Base-by-base conservation (phyloP, 106 monocot species). In the Apostasia shenzhenica region DNA sequence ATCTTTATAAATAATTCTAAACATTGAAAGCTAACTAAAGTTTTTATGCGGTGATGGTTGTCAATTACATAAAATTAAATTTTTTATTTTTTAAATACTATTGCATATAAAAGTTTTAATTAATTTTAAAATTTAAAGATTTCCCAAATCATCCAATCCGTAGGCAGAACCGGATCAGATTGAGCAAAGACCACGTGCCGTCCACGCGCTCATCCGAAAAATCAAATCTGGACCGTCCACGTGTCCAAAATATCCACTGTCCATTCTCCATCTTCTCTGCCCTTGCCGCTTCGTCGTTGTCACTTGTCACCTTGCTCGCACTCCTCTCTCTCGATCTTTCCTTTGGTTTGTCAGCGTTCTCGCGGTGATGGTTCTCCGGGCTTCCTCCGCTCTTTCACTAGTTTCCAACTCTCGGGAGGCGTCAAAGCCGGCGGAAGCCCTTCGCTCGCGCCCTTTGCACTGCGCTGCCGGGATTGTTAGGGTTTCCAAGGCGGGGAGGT, bases 201-300 rank as follows among this genome's bases (percentile, higher is more conserved):
- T 51, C 72, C 85, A 86, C 85, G 73, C 85, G 85, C 85, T 26
- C 47, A 57, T 48, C 67, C 49, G 37, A 13, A 68, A 45, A 62
- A 77, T 81, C 67, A 45, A 62, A 77, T 81, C 67, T 44, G 0
- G 1, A 2, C 63, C 81, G 46, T 71, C 70, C 81, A 77, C 70
- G 67, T 61, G 69, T 62, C 57, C 1, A 6, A 8, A 70, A 26
- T 26, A 26, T 26, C 59, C 58, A 1, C 8, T 2, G n/a, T 65
- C 66, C 40, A 65, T 43, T 8, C n/a, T 13, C 45, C 11, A 8
- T 45, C 70, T 45, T 12, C 41, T 1, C 65, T 61, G 26, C 56
- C 61, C 46, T 67, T 6, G 6, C 57, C 44, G 26, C 70, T 63
- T 38, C 75, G 45, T 49, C 38, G 48, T 38, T 8, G 39, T 60